These are phyloP conservation scores for Wickerhamomyces tratensis DNA, from an alignment of 805 yeast species.

Conservation along the genomic window DNA sequence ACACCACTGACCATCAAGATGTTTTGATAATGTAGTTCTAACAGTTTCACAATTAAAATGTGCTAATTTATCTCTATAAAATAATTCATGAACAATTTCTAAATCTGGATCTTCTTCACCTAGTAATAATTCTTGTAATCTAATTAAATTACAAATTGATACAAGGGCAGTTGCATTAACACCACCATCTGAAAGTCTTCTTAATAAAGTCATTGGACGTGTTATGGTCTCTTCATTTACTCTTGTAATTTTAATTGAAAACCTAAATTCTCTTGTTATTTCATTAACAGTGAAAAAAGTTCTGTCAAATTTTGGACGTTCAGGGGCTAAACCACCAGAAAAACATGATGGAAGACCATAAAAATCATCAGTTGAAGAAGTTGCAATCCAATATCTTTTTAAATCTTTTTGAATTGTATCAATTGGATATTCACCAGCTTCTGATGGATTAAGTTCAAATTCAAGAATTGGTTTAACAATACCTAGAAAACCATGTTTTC, in stretches of 20 bases:
- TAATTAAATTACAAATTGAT: conserved; percentile 7
- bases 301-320: conserved; percentile 1
- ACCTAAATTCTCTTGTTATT: conserved; percentile 1
- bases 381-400: conserved; percentile 6
- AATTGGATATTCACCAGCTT: conserved; percentile 1
- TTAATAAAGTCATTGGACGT: conserved; percentile 1
- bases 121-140: conserved; percentile 10
- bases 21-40: conserved; percentile 1
- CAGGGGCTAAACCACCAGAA: conserved; percentile 12
- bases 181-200: conserved; percentile 18
- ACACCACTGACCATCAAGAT: conserved; percentile 19
- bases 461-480: conserved; percentile 10
- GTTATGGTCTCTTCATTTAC: not conserved
- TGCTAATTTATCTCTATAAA: conserved; percentile 15
- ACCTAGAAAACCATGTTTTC: conserved; percentile 9
- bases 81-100: conserved; percentile 14
- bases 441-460: conserved; percentile 9
- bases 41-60: conserved; percentile 11
- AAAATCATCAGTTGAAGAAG: conserved; percentile 6
- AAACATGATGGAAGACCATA: conserved; percentile 13
- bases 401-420: conserved; percentile 4
- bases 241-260: conserved; percentile 4
- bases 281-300: conserved; percentile 1
- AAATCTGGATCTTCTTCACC: conserved; percentile 18
- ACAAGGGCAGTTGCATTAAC: conserved; percentile 13